Base-by-base conservation (phyloP, 306 rosid genomes). In the Quercus wislizeni region DNA sequence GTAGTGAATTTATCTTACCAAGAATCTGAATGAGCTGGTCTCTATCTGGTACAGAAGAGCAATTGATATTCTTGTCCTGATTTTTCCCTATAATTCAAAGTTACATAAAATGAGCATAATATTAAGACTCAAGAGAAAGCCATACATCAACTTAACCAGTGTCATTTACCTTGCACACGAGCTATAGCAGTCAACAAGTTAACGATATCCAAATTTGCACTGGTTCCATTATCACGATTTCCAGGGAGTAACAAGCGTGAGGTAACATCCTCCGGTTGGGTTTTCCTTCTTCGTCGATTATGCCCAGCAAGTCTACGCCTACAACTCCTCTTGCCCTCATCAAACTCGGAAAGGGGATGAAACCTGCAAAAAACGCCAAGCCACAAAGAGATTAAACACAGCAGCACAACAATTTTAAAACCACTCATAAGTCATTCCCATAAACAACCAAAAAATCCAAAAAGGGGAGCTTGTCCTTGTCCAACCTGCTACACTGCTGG, bases 401-500 rank as follows among this genome's bases (percentile, higher is more conserved):
- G 41, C 61, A 46, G 54, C 20, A 65, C 51, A 69, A 68, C 54
- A 49, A 49, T 49, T 49, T 0, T 3, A 3, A 49, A 49, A 49
- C 15, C 54, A 1, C 17, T 49, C 54, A 49, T 49, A 12, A 49
- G 54, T 49, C 17, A 49, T 49, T 49, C 2, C 54, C 17, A 49
- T 12, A 49, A 49, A 49, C 54, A 49, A 49, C 17, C 54, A 12
- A 10, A 49, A 43, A 35, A 35, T 6, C 51, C 2, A 43, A 43
- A 46, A 49, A 49, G 14, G 17, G 17, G 54, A 49, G 17, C 54
- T 49, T 12, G 54, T 10, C 5, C 54, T 12, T 11, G 15, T 49
- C 54, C 17, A 54, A 90, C 94, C 98, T 92, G 88, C 98, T 94
- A 81, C 98, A 94, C 94, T 94, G 98, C 82, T 94, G 98, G 82